These are phyloP conservation scores for Tetrapyrgos nigripes DNA, from an alignment of 1,284 basidiomycete genomes.

Conservation along the genomic window DNA sequence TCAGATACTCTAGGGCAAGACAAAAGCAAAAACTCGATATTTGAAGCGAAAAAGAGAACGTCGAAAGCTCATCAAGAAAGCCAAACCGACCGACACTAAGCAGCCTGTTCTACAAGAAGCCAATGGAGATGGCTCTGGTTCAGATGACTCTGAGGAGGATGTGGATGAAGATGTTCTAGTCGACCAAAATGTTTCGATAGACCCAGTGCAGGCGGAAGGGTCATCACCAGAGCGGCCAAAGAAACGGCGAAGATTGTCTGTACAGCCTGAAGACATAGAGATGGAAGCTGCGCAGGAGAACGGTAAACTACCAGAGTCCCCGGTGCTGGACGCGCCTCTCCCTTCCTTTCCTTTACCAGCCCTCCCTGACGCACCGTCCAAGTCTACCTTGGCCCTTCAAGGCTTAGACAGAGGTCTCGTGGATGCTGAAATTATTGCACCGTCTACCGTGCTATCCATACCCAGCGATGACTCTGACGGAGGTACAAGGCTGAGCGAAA, in stretches of 20 bases:
- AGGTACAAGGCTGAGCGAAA: slow-evolving; percentile 54
- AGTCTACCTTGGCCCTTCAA: slow-evolving; percentile 72
- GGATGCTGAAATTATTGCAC: slow-evolving; percentile 75
- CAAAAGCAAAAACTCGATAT: slow-evolving; percentile 69
- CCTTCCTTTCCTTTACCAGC: slow-evolving; percentile 77
- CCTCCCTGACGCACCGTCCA: slow-evolving; percentile 75
- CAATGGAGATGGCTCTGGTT: slow-evolving; percentile 18
- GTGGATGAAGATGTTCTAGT: slow-evolving; percentile 18
- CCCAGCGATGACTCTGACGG: slow-evolving; percentile 32
- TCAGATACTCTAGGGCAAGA: slow-evolving; percentile 44
- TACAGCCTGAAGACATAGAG: slow-evolving; percentile 23
- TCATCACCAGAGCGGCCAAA: slow-evolving; percentile 33
- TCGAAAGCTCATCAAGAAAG: slow-evolving; percentile 57
- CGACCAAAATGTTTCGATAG: slow-evolving; percentile 17
- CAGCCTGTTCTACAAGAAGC: slow-evolving; percentile 12
- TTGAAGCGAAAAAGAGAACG: slow-evolving; percentile 70
- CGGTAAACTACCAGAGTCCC: background rate
- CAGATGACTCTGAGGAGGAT: slow-evolving; percentile 21
- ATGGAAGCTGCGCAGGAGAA: slow-evolving; percentile 21
- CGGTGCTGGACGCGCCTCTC: slow-evolving; percentile 40
- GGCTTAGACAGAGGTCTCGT: slow-evolving; percentile 80
- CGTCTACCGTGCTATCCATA: slow-evolving; percentile 56
- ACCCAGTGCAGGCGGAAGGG: slow-evolving; percentile 14
- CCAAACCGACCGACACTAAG: slow-evolving; percentile 22
- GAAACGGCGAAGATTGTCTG: slow-evolving; percentile 46